Evolutionary conservation across 305 asterid genomes (phyloP), one percentile per base, ranked within the genome.

Genomic region (Plantago coronopus): DNA sequence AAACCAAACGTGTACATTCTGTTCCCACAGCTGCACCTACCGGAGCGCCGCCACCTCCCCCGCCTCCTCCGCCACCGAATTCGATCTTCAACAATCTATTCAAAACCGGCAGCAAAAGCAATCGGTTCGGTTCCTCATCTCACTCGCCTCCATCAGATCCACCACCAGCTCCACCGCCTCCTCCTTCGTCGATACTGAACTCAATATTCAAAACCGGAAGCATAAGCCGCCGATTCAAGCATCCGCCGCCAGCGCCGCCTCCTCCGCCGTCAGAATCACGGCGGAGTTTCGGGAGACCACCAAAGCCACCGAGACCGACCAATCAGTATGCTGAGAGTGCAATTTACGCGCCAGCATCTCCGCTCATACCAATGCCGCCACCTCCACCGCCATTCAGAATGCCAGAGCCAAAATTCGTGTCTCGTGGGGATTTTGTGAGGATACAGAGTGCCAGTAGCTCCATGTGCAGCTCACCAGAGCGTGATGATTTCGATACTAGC

Each of bases 341-440:
- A 9, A 66, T 58, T 19, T 78, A 81, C 61, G 84, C 94, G 14
- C 83, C 85, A 3, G 84, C 81, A 17, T 85, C 96, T 42, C 91
- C 96, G 16, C 62, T 79, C 19, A 74, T 79, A 16, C 86, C 89
- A 16, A 73, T 69, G 54, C 95, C 91, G 4, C 85, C 87, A 1
- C 95, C 95, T 2, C 85, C 77, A 22, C 96, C 94, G 12, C 94
- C 91, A 19, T 85, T 88, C 78, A 69, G 59, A 74, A 79, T 91
- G 85, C 54, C 77, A 60, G 83, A 70, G 12, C 63, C 57, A n/a
- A 77, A 73, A 54, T 84, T 81, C 37, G 80, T 75, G 4, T 78
- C 83, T 3, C 72, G 63, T 16, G 91, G 89, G 29, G 91, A 87
- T 57, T 85, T 68, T 43, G 79, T 83, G 46, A 74, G 79, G 58